Percentiles rank a stretch among this genome's conserved stretches.
phyloP scores from a whole-genome alignment of 1,284 basidiomycete genomes.

The Cerioporus squamosus region DNA sequence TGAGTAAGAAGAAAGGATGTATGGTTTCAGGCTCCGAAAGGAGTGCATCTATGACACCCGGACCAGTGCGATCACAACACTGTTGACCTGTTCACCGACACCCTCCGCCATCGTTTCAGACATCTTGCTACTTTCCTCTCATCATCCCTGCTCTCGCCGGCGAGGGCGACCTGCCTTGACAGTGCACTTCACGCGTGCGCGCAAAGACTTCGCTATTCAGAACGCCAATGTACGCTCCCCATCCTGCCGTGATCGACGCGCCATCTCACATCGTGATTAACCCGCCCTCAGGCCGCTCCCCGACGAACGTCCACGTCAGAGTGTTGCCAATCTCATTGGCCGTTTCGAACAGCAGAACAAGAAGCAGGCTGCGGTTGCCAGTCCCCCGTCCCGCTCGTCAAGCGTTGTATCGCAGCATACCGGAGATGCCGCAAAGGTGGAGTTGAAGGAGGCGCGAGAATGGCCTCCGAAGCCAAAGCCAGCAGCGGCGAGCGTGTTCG shows the following conservation, averaged over 20 bases:
- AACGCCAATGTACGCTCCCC: conserved; percentile 27
- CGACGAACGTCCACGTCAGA: conserved; percentile 80
- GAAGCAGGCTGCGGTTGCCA: conserved; percentile 46
- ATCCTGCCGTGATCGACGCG: conserved; percentile 14
- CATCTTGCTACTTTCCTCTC: conserved; percentile 17
- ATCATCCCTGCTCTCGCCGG: conserved; percentile 29
- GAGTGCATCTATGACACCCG: neutral
- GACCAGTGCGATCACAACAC: conserved; percentile 17
- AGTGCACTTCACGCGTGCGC: conserved; percentile 22
- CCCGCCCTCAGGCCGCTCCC: conserved; percentile 65
- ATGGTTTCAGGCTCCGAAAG: conserved; percentile 20
- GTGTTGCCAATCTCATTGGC: conserved; percentile 84
- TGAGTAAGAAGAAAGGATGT: too few relatives aligned
- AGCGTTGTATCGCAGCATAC: conserved; percentile 61
- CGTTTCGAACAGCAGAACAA: conserved; percentile 80
- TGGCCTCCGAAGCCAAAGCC: conserved; percentile 62
- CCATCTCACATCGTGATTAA: conserved; percentile 25
- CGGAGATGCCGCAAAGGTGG: conserved; percentile 65
- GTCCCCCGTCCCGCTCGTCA: conserved; percentile 52
- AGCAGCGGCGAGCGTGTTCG: conserved; percentile 10
- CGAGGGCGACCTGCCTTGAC: conserved; percentile 27
- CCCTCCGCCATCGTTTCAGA: conserved; percentile 19
- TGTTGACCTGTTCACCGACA: conserved; percentile 24
- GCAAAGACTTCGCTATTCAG: conserved; percentile 13
- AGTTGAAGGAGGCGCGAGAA: conserved; percentile 69